Evolutionary conservation across 2,329 filamentous ascomycete genomes (phyloP), one percentile per base, ranked within the genome.

Genomic region (Hawksworthiomyces lignivorus): DNA sequence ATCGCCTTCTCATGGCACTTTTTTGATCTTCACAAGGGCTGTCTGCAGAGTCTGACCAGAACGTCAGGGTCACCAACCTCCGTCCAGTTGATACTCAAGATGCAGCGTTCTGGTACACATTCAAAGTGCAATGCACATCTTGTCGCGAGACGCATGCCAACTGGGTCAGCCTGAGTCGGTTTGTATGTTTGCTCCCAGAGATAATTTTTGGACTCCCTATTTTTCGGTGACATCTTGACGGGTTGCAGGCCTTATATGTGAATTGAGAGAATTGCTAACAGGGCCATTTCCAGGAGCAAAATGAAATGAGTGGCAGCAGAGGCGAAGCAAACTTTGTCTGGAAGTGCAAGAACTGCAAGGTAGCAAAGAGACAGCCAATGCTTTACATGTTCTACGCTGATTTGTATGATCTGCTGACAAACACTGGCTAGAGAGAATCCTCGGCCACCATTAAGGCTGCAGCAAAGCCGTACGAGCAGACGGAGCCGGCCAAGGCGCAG

Each of bases 311-410:
- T 50, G 89, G 89, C 27, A 96, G 89, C 62, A 78, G 87, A 56
- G 92, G 92, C 50, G 89, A 97, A 63, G 92, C 92, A 47, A 97
- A 97, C 64, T 98, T 98, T 63, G 92, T 98, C n/a, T 98, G 92
- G 90, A 89, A 81, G 62, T 98, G 92, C 75, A 95, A 94, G 65
- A 90, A 92, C 60, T 98, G 92, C 80, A 94, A 92, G 77, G 88
- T 92, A 41, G 1, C 11, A 28, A 4, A 15, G 24, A n/a, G n/a
- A n/a, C n/a, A n/a, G n/a, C n/a, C n/a, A n/a, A n/a, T n/a, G n/a
- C n/a, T n/a, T n/a, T n/a, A n/a, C n/a, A n/a, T n/a, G n/a, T n/a
- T n/a, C n/a, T n/a, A n/a, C n/a, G n/a, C n/a, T 26, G 24, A 4
- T 12, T 26, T 26, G 24, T 26, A 12, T 26, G 24, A 12, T 12